Evolutionary conservation across 2,329 filamentous ascomycete species (phyloP), one percentile per base, ranked within the genome.

Genomic region (Septoria linicola): DNA sequence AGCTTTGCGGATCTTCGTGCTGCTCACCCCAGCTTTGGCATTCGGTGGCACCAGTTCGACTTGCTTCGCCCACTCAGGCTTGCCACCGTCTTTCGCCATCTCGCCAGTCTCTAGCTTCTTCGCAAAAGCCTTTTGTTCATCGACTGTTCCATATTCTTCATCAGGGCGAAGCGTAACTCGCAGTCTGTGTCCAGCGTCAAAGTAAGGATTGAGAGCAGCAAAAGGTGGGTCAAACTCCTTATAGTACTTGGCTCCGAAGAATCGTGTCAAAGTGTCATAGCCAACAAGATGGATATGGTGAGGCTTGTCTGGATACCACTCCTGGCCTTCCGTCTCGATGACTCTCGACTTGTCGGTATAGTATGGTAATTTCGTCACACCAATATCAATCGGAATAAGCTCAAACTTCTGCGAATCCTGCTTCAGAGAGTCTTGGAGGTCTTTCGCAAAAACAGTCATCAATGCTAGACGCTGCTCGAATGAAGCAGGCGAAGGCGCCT

Each of bases 201-300:
- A 84, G 63, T 89, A 87, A 0, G 82, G 81, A 1, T 72, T 72
- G 2, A 92, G 73, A 0, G 80, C 79, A 0, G 67, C 69, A 10
- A 80, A 73, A 55, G 85, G 61, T 65, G 73, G 65, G 49, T 68
- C 30, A 63, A 73, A 57, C 4, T 68, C 66, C 64, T 89, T 89
- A 70, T 92, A 92, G 66, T 86, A 88, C 0, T 85, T 79, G 41
- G 87, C 75, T 47, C 88, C 80, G 45, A 92, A 81, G 45, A 92
- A 81, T 16, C 88, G 80, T 13, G 86, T 81, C 5, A 91, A 71
- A 0, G 88, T 92, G 62, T 92, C 88, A 65, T 83, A 92, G 21
- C 88, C 88, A 1, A 82, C 80, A 2, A 91, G 78, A 62, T 88
- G 88, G 3, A 87, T 72, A 61, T 89, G 85, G 46, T 51, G 63